Evolutionary conservation across 192 early-diverging fungal genomes (phyloP), one percentile per base, ranked within the genome.

Genomic region (Mortierella claussenii): DNA sequence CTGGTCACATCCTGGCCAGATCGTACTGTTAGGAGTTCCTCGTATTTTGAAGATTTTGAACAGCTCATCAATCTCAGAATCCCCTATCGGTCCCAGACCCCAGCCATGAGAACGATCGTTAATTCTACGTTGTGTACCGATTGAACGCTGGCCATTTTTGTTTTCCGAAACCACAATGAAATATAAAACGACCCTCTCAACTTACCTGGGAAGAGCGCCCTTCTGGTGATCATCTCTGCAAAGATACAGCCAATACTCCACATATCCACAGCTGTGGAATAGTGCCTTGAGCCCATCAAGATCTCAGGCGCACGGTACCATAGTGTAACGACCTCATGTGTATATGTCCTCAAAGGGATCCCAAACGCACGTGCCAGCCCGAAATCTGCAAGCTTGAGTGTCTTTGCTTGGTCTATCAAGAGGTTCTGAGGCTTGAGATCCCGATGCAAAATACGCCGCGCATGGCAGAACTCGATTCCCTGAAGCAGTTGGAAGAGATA

Each of bases 231-330:
- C 95, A 98, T 96, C 81, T 98, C 96, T 54, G 92, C 94, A 62
- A 97, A 91, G 60, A 97, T 97, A 80, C 96, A 97, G 31, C 96
- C 96, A 2, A 90, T 84, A 84, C 93, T 94, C 96, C 96, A 97
- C 59, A 97, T 93, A 76, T 97, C 96, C 9, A 97, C 95, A 18
- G 94, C 96, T 44, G 96, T 92, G 49, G 96, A 95, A 82, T 99
- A 99, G 65, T 94, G 95, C 79, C 97, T 95, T 92, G 95, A 97
- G 33, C 95, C 95, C 48, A 99, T 82, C 96, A 99, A 97, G 69
- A 99, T 97, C 62, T 99, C 97, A 32, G 97, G 97, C 12, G 97
- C 96, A 62, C 97, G 91, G 75, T 99, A 99, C 97, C 95, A 97
- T 45, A 97, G 83, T 20, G 96, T 97, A 42, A 96, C 90, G 33